Evolutionary conservation across 176 grass and related monocot species (phyloP), one percentile per base, ranked within the genome.

Genomic region (Puya raimondii): DNA sequence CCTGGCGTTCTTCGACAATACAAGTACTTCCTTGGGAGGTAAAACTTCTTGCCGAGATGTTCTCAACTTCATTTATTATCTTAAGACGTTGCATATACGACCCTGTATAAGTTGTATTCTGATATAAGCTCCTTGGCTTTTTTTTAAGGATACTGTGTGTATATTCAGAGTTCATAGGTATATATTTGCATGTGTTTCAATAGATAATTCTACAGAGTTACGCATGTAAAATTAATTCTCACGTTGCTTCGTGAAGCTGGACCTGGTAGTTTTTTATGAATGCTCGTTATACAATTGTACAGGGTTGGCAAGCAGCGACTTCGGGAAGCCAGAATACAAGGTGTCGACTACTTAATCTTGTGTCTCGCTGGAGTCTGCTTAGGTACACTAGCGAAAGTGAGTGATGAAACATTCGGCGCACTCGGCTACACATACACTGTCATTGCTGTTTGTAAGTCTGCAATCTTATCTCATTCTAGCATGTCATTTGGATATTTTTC

Each of bases 1-100:
- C 88, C 86, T 12, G 92, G 92, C 18, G 69, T 96, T 26, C 63
- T 91, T 11, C 86, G 12, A 64, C 92, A 96, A 61, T 96, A 87
- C 53, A 82, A 69, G 78, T 91, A 83, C 61, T 96, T 87, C 69
- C 78, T 96, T 18, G 92, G 92, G 83, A 96, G 92, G 92, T 96
- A 86, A 70, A 29, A 53, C 50, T 20, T 58, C 69, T 61, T 61
- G 56, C 56, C 14, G 16, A 61, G 9, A 61, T 61, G n/a, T 61
- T n/a, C 56, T 61, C 20, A 71, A n/a, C 23, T 71, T 33, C 11
- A 12, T 71, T 52, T 26, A n/a, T 18, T 29, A 9, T 50, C 51
- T 69, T 22, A 3, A 16, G 49, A 18, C 2, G 6, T 7, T 73
- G 22, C 49, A 23, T 33, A 10, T 56, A 56, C 16, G 11, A 10